Percentiles rank a stretch among this genome's conserved stretches.
Conservation (phyloP, 768 basidiomycete genomes). For the Sistotremastrum niveocremeum region DNA sequence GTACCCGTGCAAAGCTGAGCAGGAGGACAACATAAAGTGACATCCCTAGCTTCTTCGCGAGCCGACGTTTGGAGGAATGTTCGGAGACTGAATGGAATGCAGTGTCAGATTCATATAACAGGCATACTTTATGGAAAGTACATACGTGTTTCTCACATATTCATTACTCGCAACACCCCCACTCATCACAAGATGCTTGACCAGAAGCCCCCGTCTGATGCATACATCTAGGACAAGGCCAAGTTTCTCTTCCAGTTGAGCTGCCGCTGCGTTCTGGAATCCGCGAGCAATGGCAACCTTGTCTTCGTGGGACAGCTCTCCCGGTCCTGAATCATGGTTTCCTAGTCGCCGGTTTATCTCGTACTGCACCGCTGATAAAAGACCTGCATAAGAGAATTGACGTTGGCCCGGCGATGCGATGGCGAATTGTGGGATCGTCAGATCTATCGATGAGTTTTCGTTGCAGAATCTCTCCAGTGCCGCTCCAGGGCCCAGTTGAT, state of each 20-base stretch:
- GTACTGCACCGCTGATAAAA: conserved; percentile 60
- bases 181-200: conserved; percentile 62
- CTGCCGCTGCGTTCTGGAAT: conserved; percentile 62
- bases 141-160: conserved; percentile 52
- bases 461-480: conserved; percentile 63
- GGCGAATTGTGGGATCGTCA: conserved; percentile 26
- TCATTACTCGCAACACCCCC: conserved; percentile 90
- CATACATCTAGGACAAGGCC: conserved; percentile 36
- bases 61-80: conserved; percentile 15
- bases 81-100: conserved; percentile 17
- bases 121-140: conserved; percentile 6
- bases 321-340: conserved; percentile 21
- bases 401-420: conserved; percentile 39
- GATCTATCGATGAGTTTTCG: conserved; percentile 14
- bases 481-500: conserved; percentile 56
- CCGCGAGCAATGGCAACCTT: conserved; percentile 40
- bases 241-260: conserved; percentile 68
- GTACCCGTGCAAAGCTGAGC: conserved; percentile 68
- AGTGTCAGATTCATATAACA: neutral
- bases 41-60: conserved; percentile 20
- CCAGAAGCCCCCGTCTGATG: conserved; percentile 22
- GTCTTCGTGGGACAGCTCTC: conserved; percentile 1
- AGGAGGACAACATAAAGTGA: conserved; percentile 57
- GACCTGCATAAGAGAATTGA: conserved; percentile 66
- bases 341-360: conserved; percentile 33